phyloP scores from a whole-genome alignment of 2,329 filamentous ascomycete species.

The Scedosporium dehoogii region DNA sequence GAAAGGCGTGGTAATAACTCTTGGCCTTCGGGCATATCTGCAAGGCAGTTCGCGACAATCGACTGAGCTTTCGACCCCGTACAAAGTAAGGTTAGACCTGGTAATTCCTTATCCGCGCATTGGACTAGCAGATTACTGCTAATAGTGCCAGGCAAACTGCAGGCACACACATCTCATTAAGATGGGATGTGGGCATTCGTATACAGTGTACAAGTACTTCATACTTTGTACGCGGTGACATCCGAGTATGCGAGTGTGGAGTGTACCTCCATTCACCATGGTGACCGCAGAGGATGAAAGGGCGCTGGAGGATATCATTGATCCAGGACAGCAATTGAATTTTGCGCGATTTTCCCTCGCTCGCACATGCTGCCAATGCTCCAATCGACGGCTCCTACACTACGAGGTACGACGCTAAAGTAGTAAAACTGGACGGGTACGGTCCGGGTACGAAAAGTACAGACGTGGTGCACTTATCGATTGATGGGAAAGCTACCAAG shows the following conservation, averaged over 20 bases:
- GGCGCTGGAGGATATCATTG: background rate
- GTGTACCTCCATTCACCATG: background rate
- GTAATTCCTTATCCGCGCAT: slow-evolving; percentile 1
- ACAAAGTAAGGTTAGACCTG: background rate
- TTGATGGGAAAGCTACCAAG: background rate
- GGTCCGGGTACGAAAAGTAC: background rate
- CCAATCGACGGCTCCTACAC: background rate
- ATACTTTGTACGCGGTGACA: background rate
- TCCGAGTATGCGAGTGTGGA: background rate
- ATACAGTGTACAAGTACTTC: background rate
- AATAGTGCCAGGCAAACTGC: background rate
- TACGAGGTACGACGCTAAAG: background rate
- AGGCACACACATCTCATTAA: background rate
- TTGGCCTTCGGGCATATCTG: background rate
- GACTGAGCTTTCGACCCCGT: background rate
- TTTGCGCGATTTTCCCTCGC: background rate
- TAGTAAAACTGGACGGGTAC: background rate
- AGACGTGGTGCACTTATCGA: background rate
- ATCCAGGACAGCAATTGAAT: background rate
- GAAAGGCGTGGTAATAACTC: background rate
- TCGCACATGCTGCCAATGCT: background rate
- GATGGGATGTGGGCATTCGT: background rate
- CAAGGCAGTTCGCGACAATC: background rate
- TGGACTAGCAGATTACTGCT: background rate
- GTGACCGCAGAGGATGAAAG: background rate